Conservation (phyloP, 805 yeast genomes). For the Metschnikowia noctiluminum region DNA sequence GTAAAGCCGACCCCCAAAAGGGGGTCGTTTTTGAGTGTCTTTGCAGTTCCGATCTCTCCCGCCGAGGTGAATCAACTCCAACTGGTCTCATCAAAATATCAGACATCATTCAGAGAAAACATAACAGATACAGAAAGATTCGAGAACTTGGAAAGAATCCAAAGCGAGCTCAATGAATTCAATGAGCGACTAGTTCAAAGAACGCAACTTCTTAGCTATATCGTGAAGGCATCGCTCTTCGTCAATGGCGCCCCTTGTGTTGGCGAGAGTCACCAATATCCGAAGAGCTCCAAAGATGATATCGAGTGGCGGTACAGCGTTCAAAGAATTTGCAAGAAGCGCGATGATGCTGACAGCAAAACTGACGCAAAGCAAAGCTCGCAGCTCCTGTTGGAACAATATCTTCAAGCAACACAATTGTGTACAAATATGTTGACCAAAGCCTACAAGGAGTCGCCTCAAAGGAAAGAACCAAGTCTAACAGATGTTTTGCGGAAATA, state of each 20-base stretch:
- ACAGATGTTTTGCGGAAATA: constrained; percentile 20
- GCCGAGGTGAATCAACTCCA: constrained; percentile 24
- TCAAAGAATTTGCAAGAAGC: constrained; percentile 6
- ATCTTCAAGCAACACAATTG: constrained; percentile 12
- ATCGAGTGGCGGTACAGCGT: constrained; percentile 25
- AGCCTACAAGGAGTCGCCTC: constrained; percentile 11
- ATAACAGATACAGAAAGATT: constrained; percentile 23
- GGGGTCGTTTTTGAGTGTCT: constrained; percentile 21
- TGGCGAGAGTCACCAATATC: constrained; percentile 22
- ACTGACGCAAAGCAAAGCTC: neutral
- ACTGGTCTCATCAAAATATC: constrained; percentile 23
- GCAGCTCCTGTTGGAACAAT: constrained; percentile 7
- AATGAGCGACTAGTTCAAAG: constrained; percentile 20
- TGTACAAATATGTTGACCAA: constrained; percentile 13
- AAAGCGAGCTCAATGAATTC: constrained; percentile 23
- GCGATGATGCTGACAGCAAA: neutral
- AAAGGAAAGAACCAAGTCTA: constrained; percentile 4
- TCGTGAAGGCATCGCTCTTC: constrained; percentile 19
- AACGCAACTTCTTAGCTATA: constrained; percentile 23
- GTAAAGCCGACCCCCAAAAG: neutral
- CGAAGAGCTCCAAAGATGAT: constrained; percentile 19
- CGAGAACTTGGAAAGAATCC: constrained; percentile 23
- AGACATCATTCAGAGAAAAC: constrained; percentile 30
- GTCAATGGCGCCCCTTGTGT: constrained; percentile 15
- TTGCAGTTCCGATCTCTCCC: constrained; percentile 28